Percentiles rank a stretch among this genome's conserved stretches.
Evolutionary conservation across 345 rosid genomes (phyloP).

Genomic region (Rhodomyrtus tomentosa): DNA sequence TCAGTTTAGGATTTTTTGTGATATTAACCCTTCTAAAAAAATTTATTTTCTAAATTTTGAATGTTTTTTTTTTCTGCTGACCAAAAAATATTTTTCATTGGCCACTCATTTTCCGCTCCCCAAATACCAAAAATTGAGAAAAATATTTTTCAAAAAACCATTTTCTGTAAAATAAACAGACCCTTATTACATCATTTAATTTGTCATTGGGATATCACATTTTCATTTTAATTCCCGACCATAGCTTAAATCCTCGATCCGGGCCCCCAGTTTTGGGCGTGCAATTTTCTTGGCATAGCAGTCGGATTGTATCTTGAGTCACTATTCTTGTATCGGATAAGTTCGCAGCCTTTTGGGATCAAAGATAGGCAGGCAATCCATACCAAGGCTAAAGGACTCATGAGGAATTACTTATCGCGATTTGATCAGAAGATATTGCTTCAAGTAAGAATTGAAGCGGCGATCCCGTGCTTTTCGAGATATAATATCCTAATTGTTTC

Average conservation of each 20-base stretch:
- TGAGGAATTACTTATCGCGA: not conserved
- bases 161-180: too few species aligned
- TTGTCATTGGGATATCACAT: not conserved
- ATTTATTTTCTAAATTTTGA: too few species aligned
- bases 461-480: not conserved
- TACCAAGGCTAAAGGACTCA: not conserved
- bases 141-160: too few species aligned
- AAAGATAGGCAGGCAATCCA: not conserved
- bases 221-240: not conserved
- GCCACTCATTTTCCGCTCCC: too few species aligned
- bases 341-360: fast-evolving
- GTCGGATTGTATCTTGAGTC: not conserved
- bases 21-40: too few species aligned
- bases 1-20: too few species aligned
- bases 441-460: not conserved
- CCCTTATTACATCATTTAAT: not conserved
- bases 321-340: fast-evolving
- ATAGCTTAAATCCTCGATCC: fast-evolving
- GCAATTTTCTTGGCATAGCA: fast-evolving
- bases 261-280: fast-evolving
- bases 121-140: too few species aligned
- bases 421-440: fast-evolving
- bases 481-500: not conserved
- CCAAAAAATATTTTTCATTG: too few species aligned
- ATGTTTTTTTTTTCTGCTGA: too few species aligned